Percentiles rank a stretch among this genome's conserved stretches.
phyloP scores from a whole-genome alignment of 2,329 filamentous ascomycete species.

The Cytospora paraplurivora region DNA sequence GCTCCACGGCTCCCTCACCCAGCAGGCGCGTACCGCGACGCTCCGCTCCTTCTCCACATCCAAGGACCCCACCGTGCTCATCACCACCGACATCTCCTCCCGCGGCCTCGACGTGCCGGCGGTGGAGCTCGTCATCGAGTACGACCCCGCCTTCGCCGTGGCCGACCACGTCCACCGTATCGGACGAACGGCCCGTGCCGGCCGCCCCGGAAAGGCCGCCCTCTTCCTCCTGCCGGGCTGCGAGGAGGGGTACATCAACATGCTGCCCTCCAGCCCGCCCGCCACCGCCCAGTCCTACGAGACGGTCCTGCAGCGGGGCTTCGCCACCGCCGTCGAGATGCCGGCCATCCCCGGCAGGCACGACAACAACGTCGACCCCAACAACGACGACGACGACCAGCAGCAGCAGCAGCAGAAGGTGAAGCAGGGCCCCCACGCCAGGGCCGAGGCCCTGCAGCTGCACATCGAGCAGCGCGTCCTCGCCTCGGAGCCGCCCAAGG shows the following conservation, averaged over 20 bases:
- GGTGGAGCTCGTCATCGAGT: conserved; percentile 93
- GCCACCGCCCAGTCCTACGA: conserved; percentile 56
- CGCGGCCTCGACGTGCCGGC: conserved; percentile 94
- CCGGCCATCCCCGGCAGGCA: conserved; percentile 57
- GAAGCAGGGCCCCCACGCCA: conserved; percentile 45
- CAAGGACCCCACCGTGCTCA: conserved; percentile 75
- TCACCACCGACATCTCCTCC: conserved; percentile 94
- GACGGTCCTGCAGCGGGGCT: conserved; percentile 64
- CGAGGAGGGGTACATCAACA: conserved; percentile 86
- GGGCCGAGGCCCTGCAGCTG: conserved; percentile 60
- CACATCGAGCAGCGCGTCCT: conserved; percentile 63
- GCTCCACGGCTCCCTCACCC: conserved; percentile 89
- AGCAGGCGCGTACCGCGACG: conserved; percentile 84
- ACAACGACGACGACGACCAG: conserved; percentile 48
- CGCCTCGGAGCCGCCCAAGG: conserved; percentile 32
- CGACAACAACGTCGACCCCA: conserved; percentile 55
- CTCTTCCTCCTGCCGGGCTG: conserved; percentile 89
- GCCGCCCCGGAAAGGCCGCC: conserved; percentile 80
- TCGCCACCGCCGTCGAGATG: conserved; percentile 61
- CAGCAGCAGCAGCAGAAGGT: conserved; percentile 38
- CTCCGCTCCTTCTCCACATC: conserved; percentile 77
- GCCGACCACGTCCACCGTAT: conserved; percentile 95
- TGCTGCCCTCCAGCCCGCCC: conserved; percentile 59
- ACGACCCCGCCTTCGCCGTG: conserved; percentile 90
- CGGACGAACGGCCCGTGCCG: conserved; percentile 90